phyloP scores from a whole-genome alignment of 2,329 filamentous ascomycete species.

The Alternaria alternata region DNA sequence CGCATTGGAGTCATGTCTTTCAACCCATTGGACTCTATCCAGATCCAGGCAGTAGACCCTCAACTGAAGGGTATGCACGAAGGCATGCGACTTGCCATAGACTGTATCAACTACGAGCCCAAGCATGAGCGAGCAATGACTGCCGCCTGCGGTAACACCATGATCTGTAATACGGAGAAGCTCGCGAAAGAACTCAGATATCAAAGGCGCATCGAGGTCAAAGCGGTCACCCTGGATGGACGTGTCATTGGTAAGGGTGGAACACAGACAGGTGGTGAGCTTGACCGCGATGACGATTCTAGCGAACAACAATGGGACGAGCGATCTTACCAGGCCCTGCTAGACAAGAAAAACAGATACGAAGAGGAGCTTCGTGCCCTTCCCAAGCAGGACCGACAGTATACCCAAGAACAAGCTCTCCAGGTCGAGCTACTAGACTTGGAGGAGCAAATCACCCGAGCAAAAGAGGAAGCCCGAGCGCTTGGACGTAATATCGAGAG shows the following conservation, averaged over 20 bases:
- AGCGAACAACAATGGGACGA: slow-evolving; percentile 88
- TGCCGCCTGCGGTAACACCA: slow-evolving; percentile 92
- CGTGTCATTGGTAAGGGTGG: slow-evolving; percentile 96
- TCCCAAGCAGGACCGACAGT: slow-evolving; percentile 78
- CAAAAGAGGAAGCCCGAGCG: slow-evolving; percentile 77
- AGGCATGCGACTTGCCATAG: slow-evolving; percentile 86
- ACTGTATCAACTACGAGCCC: slow-evolving; percentile 93
- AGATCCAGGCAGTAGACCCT: slow-evolving; percentile 88
- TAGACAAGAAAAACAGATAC: slow-evolving; percentile 76
- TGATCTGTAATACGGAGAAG: slow-evolving; percentile 88
- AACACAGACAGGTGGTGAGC: slow-evolving; percentile 93
- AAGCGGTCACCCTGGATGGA: slow-evolving; percentile 94
- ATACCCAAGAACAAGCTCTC: slow-evolving; percentile 79
- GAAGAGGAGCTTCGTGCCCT: slow-evolving; percentile 80
- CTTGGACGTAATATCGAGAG: slow-evolving; percentile 84
- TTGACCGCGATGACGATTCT: slow-evolving; percentile 69
- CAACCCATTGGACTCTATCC: slow-evolving; percentile 95
- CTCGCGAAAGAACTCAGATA: slow-evolving; percentile 92
- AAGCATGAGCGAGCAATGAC: slow-evolving; percentile 90
- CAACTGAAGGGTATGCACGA: slow-evolving; percentile 89
- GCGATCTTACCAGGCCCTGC: slow-evolving; percentile 84
- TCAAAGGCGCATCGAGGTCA: slow-evolving; percentile 82
- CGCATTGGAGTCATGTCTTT: slow-evolving; percentile 89
- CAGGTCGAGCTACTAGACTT: slow-evolving; percentile 81
- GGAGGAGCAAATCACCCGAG: slow-evolving; percentile 75